Base-by-base conservation (phyloP, 2,329 filamentous ascomycete species). In the Fusarium oxysporum region DNA sequence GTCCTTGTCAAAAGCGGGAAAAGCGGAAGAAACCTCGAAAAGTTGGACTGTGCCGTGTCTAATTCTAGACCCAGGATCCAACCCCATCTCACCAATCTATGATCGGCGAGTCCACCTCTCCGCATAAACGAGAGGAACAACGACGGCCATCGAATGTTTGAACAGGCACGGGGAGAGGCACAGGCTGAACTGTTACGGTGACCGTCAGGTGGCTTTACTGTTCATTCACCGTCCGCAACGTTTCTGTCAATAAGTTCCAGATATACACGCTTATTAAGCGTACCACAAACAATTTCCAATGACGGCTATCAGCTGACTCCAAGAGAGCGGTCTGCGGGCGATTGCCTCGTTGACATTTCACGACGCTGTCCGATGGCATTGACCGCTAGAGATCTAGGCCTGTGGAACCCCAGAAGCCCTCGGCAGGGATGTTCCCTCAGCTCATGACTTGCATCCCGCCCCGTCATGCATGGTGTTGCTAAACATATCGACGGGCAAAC, bases 111-210 rank as follows among this genome's bases (percentile, higher is more conserved):
- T 51, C 74, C 74, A 75, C 63, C 43, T 54, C 28, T 50, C 63
- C 56, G 57, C 74, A 76, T 71, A 75, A 75, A 74, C 67, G 71
- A 76, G 65, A 40, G 51, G 41, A 57, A 65, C 63, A 71, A 71
- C 61, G 59, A 63, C 57, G 56, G 62, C 55, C 21, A 51, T 65
- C 44, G 65, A 50, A 41, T 37, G 50, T 37, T 37, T 25, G 50
- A 47, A 59, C 28, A 63, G 12, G n/a, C 53, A 55, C 53, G 30
- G n/a, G 14, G 28, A 32, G 47, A 55, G 21, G 53, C 62, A 37
- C 41, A 57, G 33, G 47, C 37, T 47, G 35, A 47, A 41, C 43
- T 56, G 32, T 60, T 40, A 53, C 44, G 23, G 62, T 59, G 70
- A 58, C 56, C n/a, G 30, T 25, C 41, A 57, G 32, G 54, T 37